phyloP scores from a whole-genome alignment of 1,284 basidiomycete genomes.

The Cutaneotrichosporon arboriforme region DNA sequence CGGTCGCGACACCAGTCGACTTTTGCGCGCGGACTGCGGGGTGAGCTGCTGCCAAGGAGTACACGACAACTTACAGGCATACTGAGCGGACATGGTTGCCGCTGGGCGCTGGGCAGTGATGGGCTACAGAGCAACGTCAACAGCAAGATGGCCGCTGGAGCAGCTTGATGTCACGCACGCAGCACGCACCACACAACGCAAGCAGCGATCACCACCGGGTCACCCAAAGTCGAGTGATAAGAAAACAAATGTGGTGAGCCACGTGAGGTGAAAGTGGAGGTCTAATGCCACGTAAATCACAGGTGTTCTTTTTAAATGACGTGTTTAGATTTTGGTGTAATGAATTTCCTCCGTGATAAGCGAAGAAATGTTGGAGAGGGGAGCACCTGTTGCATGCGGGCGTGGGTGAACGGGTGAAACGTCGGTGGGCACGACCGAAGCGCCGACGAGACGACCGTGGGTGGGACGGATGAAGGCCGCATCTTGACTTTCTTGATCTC shows the following conservation, averaged over 20 bases:
- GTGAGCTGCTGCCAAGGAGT: not conserved
- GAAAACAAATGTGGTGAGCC: not conserved
- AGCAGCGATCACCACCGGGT: not conserved
- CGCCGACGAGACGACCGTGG: too few relatives aligned
- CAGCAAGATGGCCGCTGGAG: not conserved
- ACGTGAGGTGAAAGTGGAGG: not conserved
- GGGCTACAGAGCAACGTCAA: not conserved
- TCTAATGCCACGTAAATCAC: too few relatives aligned
- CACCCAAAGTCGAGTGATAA: not conserved
- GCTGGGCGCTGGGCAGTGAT: not conserved
- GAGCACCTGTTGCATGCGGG: not conserved
- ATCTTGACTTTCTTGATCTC: too few relatives aligned
- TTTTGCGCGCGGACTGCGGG: constrained; percentile 83
- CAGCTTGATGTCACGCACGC: too few relatives aligned
- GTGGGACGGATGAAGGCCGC: too few relatives aligned
- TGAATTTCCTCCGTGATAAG: not conserved
- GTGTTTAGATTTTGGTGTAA: not conserved
- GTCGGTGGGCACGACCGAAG: too few relatives aligned
- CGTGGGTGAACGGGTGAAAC: not conserved
- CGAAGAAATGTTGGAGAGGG: not conserved
- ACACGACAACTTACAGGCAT: constrained; percentile 59
- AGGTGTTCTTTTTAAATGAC: not conserved
- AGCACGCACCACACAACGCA: not conserved
- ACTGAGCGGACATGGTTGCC: constrained; percentile 27
- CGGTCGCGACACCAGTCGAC: constrained; percentile 75